phyloP scores from a whole-genome alignment of 2,329 filamentous ascomycete species.

The Immersiporthe knoxdaviesiana region DNA sequence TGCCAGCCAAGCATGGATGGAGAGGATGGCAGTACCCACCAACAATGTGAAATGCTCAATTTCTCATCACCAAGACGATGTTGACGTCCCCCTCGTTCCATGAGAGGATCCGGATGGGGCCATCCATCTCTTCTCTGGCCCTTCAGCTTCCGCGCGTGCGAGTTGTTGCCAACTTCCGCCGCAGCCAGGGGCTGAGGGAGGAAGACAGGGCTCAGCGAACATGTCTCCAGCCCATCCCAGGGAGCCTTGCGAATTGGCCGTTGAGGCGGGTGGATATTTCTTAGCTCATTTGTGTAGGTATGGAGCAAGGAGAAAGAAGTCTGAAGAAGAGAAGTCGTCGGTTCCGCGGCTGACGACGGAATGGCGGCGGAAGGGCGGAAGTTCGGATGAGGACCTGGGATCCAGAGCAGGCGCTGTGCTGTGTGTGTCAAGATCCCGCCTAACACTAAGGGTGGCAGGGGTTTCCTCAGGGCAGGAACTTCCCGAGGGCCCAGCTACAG shows the following conservation, averaged over 20 bases:
- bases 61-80: background rate
- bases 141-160: background rate
- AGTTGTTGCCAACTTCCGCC: background rate
- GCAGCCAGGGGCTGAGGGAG: background rate
- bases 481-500: background rate
- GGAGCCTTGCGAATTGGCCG: background rate
- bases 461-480: background rate
- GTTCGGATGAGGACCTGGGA: slow-evolving; percentile 34
- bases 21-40: background rate
- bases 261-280: background rate
- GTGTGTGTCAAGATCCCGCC: background rate
- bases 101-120: background rate
- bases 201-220: background rate
- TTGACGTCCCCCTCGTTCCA: background rate
- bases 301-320: background rate
- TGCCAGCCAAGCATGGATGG: background rate
- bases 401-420: background rate
- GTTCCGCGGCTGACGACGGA: slow-evolving; percentile 30
- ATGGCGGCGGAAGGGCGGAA: slow-evolving; percentile 34
- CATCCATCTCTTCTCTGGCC: background rate
- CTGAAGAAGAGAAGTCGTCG: slow-evolving; percentile 1
- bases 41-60: background rate
- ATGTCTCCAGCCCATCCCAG: background rate
- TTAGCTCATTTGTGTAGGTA: background rate
- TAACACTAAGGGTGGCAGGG: background rate